A percentile compares a stretch with the other conserved stretches of the same genome.
phyloP scores from a whole-genome alignment of 768 basidiomycete species.

The Butyriboletus loyo region DNA sequence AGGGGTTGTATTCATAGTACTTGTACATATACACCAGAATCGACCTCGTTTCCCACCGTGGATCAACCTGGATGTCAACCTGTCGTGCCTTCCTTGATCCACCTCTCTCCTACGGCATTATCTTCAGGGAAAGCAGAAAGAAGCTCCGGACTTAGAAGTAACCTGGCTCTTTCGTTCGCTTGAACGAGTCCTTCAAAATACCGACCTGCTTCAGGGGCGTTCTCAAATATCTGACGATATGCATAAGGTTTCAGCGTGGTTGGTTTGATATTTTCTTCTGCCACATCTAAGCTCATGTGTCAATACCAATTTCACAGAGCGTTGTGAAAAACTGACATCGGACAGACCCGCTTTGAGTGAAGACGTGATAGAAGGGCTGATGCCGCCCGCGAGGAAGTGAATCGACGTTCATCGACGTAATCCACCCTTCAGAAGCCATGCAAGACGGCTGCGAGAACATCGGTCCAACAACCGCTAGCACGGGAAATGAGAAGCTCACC shows the following conservation, averaged over 20 bases:
- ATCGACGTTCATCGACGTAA: slow-evolving; percentile 41
- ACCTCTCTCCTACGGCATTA: slow-evolving; percentile 34
- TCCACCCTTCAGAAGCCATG: slow-evolving; percentile 42
- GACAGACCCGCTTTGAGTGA: slow-evolving; percentile 34
- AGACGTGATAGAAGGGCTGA: slow-evolving; percentile 50
- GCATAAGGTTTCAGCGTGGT: slow-evolving; percentile 13
- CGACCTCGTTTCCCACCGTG: neutral
- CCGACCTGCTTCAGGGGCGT: slow-evolving; percentile 28
- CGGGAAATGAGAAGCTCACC: slow-evolving; percentile 26
- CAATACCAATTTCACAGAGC: neutral
- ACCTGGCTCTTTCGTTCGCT: slow-evolving; percentile 31
- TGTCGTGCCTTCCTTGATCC: slow-evolving; percentile 28
- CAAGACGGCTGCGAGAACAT: slow-evolving; percentile 31
- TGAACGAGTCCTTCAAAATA: slow-evolving; percentile 37
- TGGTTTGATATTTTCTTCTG: slow-evolving; percentile 35
- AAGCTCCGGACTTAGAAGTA: slow-evolving; percentile 43
- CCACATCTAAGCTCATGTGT: slow-evolving; percentile 29
- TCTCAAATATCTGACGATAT: slow-evolving; percentile 23
- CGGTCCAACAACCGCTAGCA: neutral
- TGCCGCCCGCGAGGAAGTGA: slow-evolving; percentile 37
- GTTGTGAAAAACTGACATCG: slow-evolving; percentile 33
- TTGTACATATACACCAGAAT: slow-evolving; percentile 1
- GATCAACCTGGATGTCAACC: neutral
- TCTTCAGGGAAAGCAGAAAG: slow-evolving; percentile 47
- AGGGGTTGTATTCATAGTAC: neutral